Conservation (phyloP, 345 rosid species). For the Capsella bursapastoris region DNA sequence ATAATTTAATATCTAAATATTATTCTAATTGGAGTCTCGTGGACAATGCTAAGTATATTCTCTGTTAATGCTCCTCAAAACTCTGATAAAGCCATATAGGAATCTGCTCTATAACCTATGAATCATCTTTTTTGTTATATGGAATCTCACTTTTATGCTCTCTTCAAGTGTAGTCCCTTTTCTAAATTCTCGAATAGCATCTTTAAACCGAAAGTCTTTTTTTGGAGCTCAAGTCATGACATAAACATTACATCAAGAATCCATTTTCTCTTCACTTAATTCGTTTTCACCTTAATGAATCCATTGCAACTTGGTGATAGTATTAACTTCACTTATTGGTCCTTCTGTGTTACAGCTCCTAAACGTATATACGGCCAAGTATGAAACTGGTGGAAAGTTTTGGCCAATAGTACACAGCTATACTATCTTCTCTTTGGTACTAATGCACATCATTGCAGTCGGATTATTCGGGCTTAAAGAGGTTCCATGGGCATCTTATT, state of each 20-base stretch:
- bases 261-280: slow-evolving; percentile 35
- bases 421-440: slow-evolving; percentile 70
- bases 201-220: slow-evolving; percentile 28
- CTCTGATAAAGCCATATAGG: slow-evolving; percentile 31
- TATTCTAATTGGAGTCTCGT: slow-evolving; percentile 33
- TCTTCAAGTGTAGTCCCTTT: slow-evolving; percentile 12
- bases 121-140: slow-evolving; percentile 27
- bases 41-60: slow-evolving; percentile 41
- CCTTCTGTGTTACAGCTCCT: slow-evolving; percentile 61
- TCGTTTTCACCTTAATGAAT: slow-evolving; percentile 10
- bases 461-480: slow-evolving; percentile 85
- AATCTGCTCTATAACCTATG: slow-evolving; percentile 29
- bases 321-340: slow-evolving; percentile 21
- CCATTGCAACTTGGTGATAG: slow-evolving; percentile 34
- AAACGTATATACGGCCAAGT: slow-evolving; percentile 78
- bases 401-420: slow-evolving; percentile 86
- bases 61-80: slow-evolving; percentile 26
- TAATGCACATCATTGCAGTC: slow-evolving; percentile 88
- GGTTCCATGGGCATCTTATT: slow-evolving; percentile 73
- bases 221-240: slow-evolving; percentile 28
- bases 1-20: slow-evolving; percentile 1
- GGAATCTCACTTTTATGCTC: slow-evolving; percentile 30
- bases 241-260: slow-evolving; percentile 38
- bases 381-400: slow-evolving; percentile 73
- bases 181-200: slow-evolving; percentile 36